Evolutionary conservation across 108 stramenopile species (phyloP), one percentile per base, ranked within the genome.

Genomic region (Skeletonema costatum): DNA sequence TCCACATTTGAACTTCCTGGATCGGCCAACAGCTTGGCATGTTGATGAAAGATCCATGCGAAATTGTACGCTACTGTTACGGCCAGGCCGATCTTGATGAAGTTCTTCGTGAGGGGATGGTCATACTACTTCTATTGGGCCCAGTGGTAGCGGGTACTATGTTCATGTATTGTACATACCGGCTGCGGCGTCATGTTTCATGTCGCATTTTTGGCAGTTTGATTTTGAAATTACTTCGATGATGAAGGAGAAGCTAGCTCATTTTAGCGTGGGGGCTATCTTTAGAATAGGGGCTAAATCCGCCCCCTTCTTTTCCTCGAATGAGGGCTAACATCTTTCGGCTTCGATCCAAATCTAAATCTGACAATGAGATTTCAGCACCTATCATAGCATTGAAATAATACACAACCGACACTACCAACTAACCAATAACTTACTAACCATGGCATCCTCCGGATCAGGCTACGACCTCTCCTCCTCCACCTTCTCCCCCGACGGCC

Each of bases 401-500:
- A 16, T 46, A 11, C 17, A 56, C 4, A 1, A 25, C 25, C 14
- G 25, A 53, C 53, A n/a, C 19, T 7, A 21, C 5, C 6, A 10
- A 29, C 29, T 21, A 56, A 56, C 1, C 2, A 31, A 95, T 0
- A 10, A 29, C 29, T 21, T 29, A 56, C 1, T 0, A 31, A 95
- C 90, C 41, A 95, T 93, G 92, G 94, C 94, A 81, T 89, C 88
- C 50, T 90, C 89, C 62, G 94, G 94, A 59, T 87, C 88, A 32
- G 94, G 94, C 64, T 98, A 98, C 87, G 98, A 98, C 77, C 90
- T 98, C 66, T 97, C 97, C 56, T 85, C 96, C 38, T 94, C 97
- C 25, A 98, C 97, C 50, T 98, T 98, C 89, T 97, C 95, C 39
- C 98, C 99, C 32, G 99, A 99, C 77, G 99, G 99, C 29, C 92